Evolutionary conservation across 2,329 filamentous ascomycete genomes (phyloP), one percentile per base, ranked within the genome.

Genomic region (Trichophyton simii): DNA sequence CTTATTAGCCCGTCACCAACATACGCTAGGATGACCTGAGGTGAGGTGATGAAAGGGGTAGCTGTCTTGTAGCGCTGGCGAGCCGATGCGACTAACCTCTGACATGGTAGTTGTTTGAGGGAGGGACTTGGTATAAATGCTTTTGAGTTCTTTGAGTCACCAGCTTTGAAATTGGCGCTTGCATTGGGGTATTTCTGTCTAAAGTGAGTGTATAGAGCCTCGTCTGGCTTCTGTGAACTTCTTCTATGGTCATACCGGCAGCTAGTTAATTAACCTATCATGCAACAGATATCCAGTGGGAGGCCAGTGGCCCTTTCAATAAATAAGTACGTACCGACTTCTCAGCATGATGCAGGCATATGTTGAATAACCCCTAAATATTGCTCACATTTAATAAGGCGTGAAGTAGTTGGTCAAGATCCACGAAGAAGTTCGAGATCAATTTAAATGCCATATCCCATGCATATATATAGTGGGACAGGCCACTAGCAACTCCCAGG

Each of bases 131-230:
- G 31, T 44, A 63, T 46, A 28, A 57, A 36, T 22, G 31, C 28
- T 57, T 18, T 57, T n/a, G 28, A 28, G 31, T 54, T 44, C 15
- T 42, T 58, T n/a, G 18, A 15, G 25, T 11, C 9, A 11, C 44
- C 20, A 7, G 44, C 46, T 7, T 36, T 46, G 20, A 59, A 41
- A n/a, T 61, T 58, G 28, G 31, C 38, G 28, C 80, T 78, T 60
- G 82, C 79, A 68, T 91, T 84, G 54, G 89, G 87, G 70, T 95
- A 96, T 67, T 84, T 86, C 69, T 89, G 84, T 73, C 88, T 88
- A 77, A 96, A 96, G 73, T 84, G 86, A 75, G 85, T 85, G 72
- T 94, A 85, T 70, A 96, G 81, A 69, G 91, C 89, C 72, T 91
- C 88, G 73, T 84, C 86, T 61, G 91, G 91, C 78, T 95, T 95